phyloP scores from a whole-genome alignment of 1,139 yeast genomes.

The Candida buenavistaensis region DNA sequence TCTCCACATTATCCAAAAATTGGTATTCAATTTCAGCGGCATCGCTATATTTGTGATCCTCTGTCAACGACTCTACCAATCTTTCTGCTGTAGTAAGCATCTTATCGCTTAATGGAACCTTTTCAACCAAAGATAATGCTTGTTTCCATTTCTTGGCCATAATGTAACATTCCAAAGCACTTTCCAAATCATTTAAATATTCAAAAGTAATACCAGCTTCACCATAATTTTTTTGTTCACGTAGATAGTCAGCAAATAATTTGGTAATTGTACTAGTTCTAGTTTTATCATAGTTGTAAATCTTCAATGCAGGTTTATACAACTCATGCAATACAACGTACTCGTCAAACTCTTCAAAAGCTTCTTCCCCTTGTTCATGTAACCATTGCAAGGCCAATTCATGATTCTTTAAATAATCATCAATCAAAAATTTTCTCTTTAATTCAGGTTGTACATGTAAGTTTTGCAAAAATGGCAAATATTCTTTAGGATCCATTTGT shows the following conservation, averaged over 20 bases:
- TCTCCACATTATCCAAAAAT: constrained; percentile 59
- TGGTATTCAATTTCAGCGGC: constrained; percentile 80
- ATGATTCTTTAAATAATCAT: constrained; percentile 68
- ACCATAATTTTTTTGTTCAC: constrained; percentile 51
- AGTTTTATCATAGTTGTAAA: constrained; percentile 58
- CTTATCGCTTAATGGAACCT: constrained; percentile 33
- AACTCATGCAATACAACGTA: constrained; percentile 76
- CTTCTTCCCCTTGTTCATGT: constrained; percentile 47
- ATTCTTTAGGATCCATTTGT: constrained; percentile 97
- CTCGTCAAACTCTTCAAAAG: constrained; percentile 60
- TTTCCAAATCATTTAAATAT: constrained; percentile 52
- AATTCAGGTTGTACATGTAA: constrained; percentile 66
- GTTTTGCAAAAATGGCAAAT: constrained; percentile 84
- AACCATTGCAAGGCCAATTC: constrained; percentile 71
- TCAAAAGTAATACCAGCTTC: constrained; percentile 85
- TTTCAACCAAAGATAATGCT: constrained; percentile 63
- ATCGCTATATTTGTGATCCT: constrained; percentile 72
- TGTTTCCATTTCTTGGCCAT: constrained; percentile 81
- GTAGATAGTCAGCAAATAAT: constrained; percentile 63
- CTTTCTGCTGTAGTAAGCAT: constrained; percentile 50
- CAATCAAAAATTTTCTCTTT: constrained; percentile 75
- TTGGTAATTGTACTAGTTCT: constrained; percentile 57
- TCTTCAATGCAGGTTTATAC: constrained; percentile 64
- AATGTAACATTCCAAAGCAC: constrained; percentile 71
- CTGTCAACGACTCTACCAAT: constrained; percentile 59